phyloP scores from a whole-genome alignment of 1,139 yeast genomes.

The Saccharomycopsis crataegensis region DNA sequence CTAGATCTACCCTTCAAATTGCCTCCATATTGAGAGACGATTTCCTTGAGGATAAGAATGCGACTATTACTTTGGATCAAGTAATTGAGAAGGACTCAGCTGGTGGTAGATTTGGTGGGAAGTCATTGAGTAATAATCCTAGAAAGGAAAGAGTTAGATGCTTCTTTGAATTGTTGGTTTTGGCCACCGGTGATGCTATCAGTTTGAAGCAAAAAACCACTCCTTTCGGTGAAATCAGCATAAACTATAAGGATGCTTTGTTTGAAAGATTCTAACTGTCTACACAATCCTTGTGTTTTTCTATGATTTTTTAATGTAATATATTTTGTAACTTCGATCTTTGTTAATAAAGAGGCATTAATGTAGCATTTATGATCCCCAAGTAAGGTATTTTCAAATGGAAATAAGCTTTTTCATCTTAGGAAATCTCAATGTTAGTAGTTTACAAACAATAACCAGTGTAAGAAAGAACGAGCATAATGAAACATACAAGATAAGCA shows the following conservation, averaged over 20 bases:
- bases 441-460: no score
- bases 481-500: background rate
- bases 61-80: conserved; percentile 32
- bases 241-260: conserved; percentile 45
- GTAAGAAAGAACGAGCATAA: no score
- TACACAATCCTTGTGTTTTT: background rate
- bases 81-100: conserved; percentile 36
- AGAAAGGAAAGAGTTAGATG: conserved; percentile 63
- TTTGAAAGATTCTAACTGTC: conserved; percentile 35
- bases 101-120: conserved; percentile 2
- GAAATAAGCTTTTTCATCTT: background rate
- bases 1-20: conserved; percentile 48
- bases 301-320: no score
- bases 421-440: background rate
- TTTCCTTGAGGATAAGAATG: conserved; percentile 25
- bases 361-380: background rate
- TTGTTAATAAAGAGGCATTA: background rate
- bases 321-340: no score
- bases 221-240: conserved; percentile 52
- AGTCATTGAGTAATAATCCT: conserved; percentile 31
- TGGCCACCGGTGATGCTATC: conserved; percentile 74
- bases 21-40: conserved; percentile 43
- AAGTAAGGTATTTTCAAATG: background rate
- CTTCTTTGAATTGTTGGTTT: conserved; percentile 75
- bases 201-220: conserved; percentile 47